Evolutionary conservation across 2,329 filamentous ascomycete species (phyloP).

Genomic region (Acrocalymma vagum): DNA sequence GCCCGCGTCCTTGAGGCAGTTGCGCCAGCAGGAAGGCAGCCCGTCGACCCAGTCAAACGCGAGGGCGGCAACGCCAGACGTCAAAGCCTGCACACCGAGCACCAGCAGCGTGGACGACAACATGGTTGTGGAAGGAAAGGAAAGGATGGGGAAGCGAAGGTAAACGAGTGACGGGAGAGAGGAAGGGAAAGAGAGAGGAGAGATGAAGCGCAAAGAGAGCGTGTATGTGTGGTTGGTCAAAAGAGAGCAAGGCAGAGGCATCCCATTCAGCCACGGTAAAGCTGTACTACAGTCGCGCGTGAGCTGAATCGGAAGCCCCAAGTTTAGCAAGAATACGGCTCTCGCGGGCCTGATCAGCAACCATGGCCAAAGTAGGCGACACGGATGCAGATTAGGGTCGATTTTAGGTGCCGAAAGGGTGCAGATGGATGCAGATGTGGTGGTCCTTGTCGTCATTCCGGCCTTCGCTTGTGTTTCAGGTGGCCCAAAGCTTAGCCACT

Average conservation of each 20-base stretch:
- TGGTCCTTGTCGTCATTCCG: slow-evolving; percentile 9
- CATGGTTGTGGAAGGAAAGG: slow-evolving; percentile 9
- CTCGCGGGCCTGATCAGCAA: slow-evolving; percentile 4
- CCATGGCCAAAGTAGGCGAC: slow-evolving; percentile 7
- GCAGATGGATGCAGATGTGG: background rate
- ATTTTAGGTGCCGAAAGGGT: background rate
- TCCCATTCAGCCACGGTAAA: slow-evolving; percentile 1
- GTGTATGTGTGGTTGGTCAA: no score
- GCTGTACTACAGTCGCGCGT: background rate
- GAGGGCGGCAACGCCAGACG: slow-evolving; percentile 8
- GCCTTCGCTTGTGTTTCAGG: slow-evolving; percentile 17
- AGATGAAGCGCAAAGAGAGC: no score
- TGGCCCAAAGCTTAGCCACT: no score
- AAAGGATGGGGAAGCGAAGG: slow-evolving; percentile 2
- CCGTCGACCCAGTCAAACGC: slow-evolving; percentile 26
- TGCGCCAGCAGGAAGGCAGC: slow-evolving; percentile 29
- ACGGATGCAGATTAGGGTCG: background rate
- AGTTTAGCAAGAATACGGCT: slow-evolving; percentile 4
- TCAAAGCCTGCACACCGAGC: slow-evolving; percentile 9
- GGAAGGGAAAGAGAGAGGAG: background rate
- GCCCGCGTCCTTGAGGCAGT: slow-evolving; percentile 26
- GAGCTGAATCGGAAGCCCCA: slow-evolving; percentile 3
- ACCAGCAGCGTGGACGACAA: slow-evolving; percentile 5
- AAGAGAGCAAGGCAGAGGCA: no score
- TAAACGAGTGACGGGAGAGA: background rate